Evolutionary conservation across 2,329 filamentous ascomycete species (phyloP), one percentile per base, ranked within the genome.

Genomic region (Curvularia lunata): DNA sequence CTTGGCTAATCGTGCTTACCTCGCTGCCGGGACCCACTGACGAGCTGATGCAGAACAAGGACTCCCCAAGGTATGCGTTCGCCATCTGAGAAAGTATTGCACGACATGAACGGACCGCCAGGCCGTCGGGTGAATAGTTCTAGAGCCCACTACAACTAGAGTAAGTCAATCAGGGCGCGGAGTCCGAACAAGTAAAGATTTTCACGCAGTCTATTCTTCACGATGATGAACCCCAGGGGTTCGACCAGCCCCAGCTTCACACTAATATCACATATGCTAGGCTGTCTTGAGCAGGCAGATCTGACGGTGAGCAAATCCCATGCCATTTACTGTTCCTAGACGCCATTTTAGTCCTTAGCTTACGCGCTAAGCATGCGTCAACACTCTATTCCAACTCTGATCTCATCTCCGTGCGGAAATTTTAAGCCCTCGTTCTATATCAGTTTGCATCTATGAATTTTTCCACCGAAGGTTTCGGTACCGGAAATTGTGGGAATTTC

Each of bases 361-460:
- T 62, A 46, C 57, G 57, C 68, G 62, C 67, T 69, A 71, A 61
- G 57, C 56, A 61, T 66, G 64, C 66, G 57, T 62, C 58, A 67
- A 56, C 67, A 72, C 71, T 72, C 58, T 72, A 72, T 68, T 66
- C 67, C 64, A 66, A 71, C 65, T 61, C 65, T 61, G 64, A 66
- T 53, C 63, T 64, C 63, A 68, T 68, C 48, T 70, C 54, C 55
- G 42, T 61, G 65, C 64, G 62, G 62, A 58, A 58, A 46, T 41
- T 47, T 58, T 59, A 52, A 57, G 63, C 54, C 54, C 51, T 52
- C 41, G 57, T 55, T 54, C 46, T 63, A 63, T 58, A 54, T 60
- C 58, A 50, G 59, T 54, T 53, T 49, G 52, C 59, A 28, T 19
- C 48, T 42, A 38, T 52, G 50, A 56, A 45, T 53, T 42, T 55